Evolutionary conservation across 2,329 filamentous ascomycete species (phyloP).

Genomic region (Ceratocystis lukuohia): DNA sequence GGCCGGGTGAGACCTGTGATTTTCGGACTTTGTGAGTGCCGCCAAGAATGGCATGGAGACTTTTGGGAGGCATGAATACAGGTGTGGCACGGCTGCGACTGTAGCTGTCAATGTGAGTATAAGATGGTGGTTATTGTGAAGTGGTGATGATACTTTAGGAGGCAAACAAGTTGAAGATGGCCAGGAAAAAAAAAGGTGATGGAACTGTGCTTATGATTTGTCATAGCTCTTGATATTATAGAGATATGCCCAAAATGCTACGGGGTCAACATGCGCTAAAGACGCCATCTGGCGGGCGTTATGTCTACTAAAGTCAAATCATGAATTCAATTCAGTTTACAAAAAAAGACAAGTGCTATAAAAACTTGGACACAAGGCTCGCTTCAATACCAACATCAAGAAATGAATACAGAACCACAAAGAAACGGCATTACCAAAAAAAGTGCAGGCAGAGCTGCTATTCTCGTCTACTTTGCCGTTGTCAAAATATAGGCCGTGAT

Average conservation of each 20-base stretch:
- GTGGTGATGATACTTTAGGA: neutral
- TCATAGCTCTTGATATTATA: too few relatives aligned
- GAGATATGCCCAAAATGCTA: too few relatives aligned
- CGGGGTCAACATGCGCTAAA: too few relatives aligned
- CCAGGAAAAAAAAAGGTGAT: neutral
- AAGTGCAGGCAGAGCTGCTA: neutral
- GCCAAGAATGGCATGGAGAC: slow-evolving; percentile 30
- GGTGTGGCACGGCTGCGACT: neutral
- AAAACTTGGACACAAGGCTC: too few relatives aligned
- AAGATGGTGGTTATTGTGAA: too few relatives aligned
- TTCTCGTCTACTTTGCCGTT: slow-evolving; percentile 31
- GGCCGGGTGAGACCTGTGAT: slow-evolving; percentile 13
- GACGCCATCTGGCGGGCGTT: too few relatives aligned
- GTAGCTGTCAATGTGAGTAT: too few relatives aligned
- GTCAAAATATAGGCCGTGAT: slow-evolving; percentile 46
- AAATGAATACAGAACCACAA: neutral
- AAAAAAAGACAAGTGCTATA: too few relatives aligned
- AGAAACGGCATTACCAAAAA: neutral
- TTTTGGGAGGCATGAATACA: slow-evolving; percentile 24
- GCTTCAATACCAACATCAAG: neutral
- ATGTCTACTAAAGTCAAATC: too few relatives aligned
- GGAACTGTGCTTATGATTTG: too few relatives aligned
- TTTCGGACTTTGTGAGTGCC: slow-evolving; percentile 4
- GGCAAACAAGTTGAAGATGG: neutral
- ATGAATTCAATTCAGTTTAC: too few relatives aligned